These are phyloP conservation scores for Limnomonas spitsbergensis DNA, from an alignment of 139 green algal species.

Conservation along the genomic window DNA sequence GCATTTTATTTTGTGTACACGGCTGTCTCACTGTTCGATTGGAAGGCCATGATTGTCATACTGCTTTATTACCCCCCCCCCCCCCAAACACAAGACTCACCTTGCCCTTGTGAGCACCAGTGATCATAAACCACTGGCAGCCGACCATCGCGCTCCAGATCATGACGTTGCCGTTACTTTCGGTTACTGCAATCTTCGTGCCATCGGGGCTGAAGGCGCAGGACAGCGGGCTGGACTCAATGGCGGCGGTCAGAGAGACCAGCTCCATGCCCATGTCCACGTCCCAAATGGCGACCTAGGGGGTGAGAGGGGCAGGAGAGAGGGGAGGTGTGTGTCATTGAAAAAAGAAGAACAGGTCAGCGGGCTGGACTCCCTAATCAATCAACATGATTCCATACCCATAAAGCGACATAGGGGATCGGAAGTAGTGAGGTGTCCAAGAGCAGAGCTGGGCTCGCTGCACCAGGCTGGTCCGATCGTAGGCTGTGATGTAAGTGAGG, in stretches of 20 bases:
- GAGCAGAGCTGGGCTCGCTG: too few species aligned
- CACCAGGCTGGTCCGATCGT: too few species aligned
- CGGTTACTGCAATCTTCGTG: slow-evolving; percentile 45
- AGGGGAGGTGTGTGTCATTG: neutral
- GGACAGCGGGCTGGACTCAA: slow-evolving; percentile 41
- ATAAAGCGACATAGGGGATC: too few species aligned
- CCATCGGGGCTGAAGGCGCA: slow-evolving; percentile 47
- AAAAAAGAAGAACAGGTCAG: too few species aligned
- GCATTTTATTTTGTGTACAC: too few species aligned
- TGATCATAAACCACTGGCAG: slow-evolving; percentile 47
- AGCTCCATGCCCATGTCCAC: slow-evolving; percentile 46
- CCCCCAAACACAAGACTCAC: neutral
- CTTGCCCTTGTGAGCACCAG: slow-evolving; percentile 34
- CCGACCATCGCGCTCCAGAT: slow-evolving; percentile 43
- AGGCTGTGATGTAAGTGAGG: too few species aligned
- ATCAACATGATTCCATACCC: too few species aligned
- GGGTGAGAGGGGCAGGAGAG: neutral
- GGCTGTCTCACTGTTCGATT: too few species aligned
- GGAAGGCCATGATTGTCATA: too few species aligned
- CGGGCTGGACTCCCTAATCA: too few species aligned
- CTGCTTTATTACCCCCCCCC: too few species aligned
- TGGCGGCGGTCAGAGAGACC: slow-evolving; percentile 40
- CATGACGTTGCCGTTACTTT: slow-evolving; percentile 47
- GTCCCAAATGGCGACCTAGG: slow-evolving; percentile 48
- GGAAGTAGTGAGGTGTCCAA: too few species aligned